Conservation (phyloP, 345 rosid species). For the Cardamine resedifolia region DNA sequence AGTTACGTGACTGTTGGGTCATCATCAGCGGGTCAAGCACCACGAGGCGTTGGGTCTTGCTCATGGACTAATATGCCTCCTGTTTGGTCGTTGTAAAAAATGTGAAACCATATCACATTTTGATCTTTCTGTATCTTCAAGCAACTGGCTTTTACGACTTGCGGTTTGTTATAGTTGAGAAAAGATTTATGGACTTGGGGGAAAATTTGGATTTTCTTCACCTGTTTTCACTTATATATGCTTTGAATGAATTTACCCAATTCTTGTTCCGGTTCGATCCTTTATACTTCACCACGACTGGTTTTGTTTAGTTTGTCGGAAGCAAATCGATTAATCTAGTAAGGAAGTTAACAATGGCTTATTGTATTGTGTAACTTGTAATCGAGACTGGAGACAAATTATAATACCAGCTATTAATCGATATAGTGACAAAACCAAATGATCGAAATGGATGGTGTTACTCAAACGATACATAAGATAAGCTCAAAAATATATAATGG, state of each 20-base stretch:
- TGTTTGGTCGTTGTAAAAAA: conserved; percentile 47
- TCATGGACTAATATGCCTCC: conserved; percentile 89
- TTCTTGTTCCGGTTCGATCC: not conserved
- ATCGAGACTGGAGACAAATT: not conserved
- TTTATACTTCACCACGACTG: not conserved
- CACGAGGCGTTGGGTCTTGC: conserved; percentile 61
- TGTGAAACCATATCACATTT: conserved; percentile 22
- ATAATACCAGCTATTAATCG: not conserved
- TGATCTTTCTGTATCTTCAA: conserved; percentile 22
- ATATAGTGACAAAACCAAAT: not conserved
- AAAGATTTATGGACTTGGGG: not conserved
- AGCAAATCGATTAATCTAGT: not conserved
- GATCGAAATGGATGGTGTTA: not conserved
- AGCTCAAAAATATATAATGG: conserved; percentile 7
- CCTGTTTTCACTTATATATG: not conserved
- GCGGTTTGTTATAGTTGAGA: conserved; percentile 26
- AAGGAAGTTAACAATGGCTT: not conserved
- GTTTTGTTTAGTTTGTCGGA: not conserved
- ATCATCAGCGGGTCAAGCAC: conserved; percentile 51
- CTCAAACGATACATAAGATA: not conserved
- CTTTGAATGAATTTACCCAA: not conserved
- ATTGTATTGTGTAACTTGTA: too few species aligned
- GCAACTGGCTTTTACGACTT: conserved; percentile 14
- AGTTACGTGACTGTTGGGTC: conserved; percentile 56
- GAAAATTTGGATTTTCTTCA: not conserved